Percentiles rank a stretch among this genome's conserved stretches.
Evolutionary conservation across 495 filamentous ascomycete genomes (phyloP).

Genomic region (Trichocladium uniseriatum): DNA sequence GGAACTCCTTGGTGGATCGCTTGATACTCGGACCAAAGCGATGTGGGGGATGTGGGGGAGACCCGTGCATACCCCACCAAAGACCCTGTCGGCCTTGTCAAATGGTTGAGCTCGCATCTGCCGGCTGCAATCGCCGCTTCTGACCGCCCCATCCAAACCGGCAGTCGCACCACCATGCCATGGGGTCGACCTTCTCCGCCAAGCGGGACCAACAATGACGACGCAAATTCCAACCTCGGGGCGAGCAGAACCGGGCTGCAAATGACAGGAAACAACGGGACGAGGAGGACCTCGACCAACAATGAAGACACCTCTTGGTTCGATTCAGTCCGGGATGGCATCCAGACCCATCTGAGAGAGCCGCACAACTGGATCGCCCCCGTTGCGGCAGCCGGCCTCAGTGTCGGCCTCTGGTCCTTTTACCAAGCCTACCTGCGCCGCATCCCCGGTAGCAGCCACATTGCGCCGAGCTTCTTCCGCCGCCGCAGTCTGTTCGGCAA

Average conservation of each 20-base stretch:
- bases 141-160: not conserved
- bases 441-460: conserved; percentile 61
- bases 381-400: conserved; percentile 57
- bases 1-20: too few relatives aligned
- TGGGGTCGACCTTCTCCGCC: conserved; percentile 16
- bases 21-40: not conserved
- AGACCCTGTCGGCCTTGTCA: too few relatives aligned
- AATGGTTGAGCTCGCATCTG: not conserved
- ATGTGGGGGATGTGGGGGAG: not conserved
- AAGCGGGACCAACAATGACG: conserved; percentile 5
- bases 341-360: conserved; percentile 54
- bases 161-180: conserved; percentile 17
- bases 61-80: not conserved
- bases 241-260: not conserved
- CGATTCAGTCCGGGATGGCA: not conserved
- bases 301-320: conserved; percentile 38
- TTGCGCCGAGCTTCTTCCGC: conserved; percentile 60
- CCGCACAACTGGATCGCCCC: conserved; percentile 58
- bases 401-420: conserved; percentile 49
- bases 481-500: conserved; percentile 65
- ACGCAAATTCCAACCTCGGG: not conserved
- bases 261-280: conserved; percentile 29
- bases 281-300: conserved; percentile 30
- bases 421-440: conserved; percentile 73
- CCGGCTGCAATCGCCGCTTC: conserved; percentile 2